Base-by-base conservation (phyloP, 208 protist genomes). In the Trypanosoma caninum region DNA sequence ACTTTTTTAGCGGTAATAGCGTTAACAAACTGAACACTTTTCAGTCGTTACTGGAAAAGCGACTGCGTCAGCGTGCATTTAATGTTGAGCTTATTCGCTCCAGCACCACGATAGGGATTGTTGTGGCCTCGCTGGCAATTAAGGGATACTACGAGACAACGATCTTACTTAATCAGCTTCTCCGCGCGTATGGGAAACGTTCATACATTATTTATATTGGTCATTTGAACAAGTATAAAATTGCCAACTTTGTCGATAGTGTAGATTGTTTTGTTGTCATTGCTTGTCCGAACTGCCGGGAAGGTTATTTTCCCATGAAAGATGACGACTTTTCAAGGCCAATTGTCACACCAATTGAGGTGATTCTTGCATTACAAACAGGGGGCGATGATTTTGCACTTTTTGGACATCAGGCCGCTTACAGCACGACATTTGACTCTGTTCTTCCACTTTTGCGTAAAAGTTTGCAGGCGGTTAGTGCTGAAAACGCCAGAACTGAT, bases 181-280 rank as follows among this genome's bases (percentile, higher is more conserved):
- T 94, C 46, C 82, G 84, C 27, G 62, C 69, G 1, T 76, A 76
- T 35, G 74, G 76, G n/a, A 89, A 90, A 63, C 80, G 87, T 27
- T 65, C 76, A 30, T 95, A 96, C 71, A 71, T 96, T 33, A 79
- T 97, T 40, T 94, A 94, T 52, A 74, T 97, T 28, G 93, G 93
- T 2, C 91, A 97, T 65, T 59, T 96, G 10, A 97, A 97, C 59
- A 79, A 93, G 61, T 94, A 83, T 60, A 97, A 97, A 61, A 66
- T 97, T 8, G 87, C 87, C 8, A 97, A 97, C 60, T 97, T 96
- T 71, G 79, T 80, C 0, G 85, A 96, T 61, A 83, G 81, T 4
- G 86, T 96, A 5, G 91, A 97, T 38, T 86, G 84, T 65, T 96
- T 94, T 61, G 82, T 89, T 0, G 75, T 68, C 5, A 79, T 97